A percentile compares a stretch with the other conserved stretches of the same genome.
Conservation (phyloP, 306 rosid genomes). For the Pachyrhizus erosus region DNA sequence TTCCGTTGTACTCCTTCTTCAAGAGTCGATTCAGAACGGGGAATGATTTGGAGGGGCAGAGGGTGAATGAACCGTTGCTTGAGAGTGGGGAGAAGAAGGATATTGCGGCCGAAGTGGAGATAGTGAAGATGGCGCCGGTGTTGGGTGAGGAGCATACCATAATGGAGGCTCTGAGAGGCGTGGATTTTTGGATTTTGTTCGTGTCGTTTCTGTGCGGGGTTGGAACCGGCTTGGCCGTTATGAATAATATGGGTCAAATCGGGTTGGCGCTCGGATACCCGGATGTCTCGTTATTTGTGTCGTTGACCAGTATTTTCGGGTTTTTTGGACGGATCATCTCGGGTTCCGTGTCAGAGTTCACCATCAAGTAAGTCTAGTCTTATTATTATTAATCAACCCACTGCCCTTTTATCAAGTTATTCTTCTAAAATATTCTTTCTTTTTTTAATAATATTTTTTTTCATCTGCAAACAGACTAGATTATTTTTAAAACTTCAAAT, state of each 20-base stretch:
- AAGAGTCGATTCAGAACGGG: constrained; percentile 15
- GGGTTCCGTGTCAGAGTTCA: constrained; percentile 72
- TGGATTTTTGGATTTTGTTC: constrained; percentile 92
- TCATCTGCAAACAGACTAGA: too few species aligned
- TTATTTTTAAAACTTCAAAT: too few species aligned
- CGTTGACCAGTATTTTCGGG: constrained; percentile 78
- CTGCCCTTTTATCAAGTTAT: too few species aligned
- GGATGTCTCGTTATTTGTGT: constrained; percentile 80
- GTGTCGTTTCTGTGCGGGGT: constrained; percentile 90
- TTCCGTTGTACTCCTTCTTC: constrained; percentile 61
- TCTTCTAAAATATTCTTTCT: too few species aligned
- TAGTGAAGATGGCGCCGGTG: constrained; percentile 44
- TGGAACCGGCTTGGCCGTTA: constrained; percentile 88
- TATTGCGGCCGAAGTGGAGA: background rate
- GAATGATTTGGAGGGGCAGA: constrained; percentile 51
- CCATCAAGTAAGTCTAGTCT: constrained; percentile 63
- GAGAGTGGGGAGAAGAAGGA: background rate
- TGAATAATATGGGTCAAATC: constrained; percentile 94
- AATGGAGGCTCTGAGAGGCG: constrained; percentile 53
- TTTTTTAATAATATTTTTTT: too few species aligned
- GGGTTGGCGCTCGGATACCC: constrained; percentile 84
- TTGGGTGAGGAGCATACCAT: constrained; percentile 94
- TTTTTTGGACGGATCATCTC: constrained; percentile 81
- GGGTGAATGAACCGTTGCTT: constrained; percentile 53
- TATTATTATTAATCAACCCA: background rate